phyloP scores from a whole-genome alignment of 2,329 filamentous ascomycete genomes.

The Nemania abortiva region DNA sequence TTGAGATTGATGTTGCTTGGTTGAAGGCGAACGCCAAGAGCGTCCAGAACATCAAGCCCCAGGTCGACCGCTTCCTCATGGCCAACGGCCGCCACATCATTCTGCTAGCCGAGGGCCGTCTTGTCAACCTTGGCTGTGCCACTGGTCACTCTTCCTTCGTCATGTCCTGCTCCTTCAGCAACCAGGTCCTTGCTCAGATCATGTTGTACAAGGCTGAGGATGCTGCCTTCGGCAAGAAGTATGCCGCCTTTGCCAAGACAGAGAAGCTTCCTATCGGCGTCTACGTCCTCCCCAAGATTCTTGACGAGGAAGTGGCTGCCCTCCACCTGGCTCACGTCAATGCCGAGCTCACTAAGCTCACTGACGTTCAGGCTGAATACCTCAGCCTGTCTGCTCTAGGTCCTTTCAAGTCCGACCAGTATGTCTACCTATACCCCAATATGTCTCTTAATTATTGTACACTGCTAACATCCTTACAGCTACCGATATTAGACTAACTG shows the following conservation, averaged over 20 bases:
- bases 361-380: conserved; percentile 91
- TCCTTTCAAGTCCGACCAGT: conserved; percentile 96
- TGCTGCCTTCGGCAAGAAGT: conserved; percentile 89
- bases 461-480: conserved; percentile 55
- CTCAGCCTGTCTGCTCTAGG: conserved; percentile 86
- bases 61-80: conserved; percentile 98
- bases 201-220: conserved; percentile 95
- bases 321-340: conserved; percentile 95
- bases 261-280: conserved; percentile 92
- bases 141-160: conserved; percentile 99
- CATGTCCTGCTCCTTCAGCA: conserved; percentile 99
- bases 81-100: conserved; percentile 95
- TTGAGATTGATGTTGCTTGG: conserved; percentile 99
- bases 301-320: conserved; percentile 97
- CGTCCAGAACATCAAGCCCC: conserved; percentile 99
- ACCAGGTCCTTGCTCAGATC: conserved; percentile 99
- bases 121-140: conserved; percentile 99
- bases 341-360: conserved; percentile 90
- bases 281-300: conserved; percentile 97
- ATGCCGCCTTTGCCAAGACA: conserved; percentile 93
- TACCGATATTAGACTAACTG: conserved; percentile 74
- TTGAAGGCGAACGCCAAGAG: conserved; percentile 95
- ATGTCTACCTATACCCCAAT: conserved; percentile 55
- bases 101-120: conserved; percentile 96
- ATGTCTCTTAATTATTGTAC: conserved; percentile 3